Evolutionary conservation across 2,329 filamentous ascomycete genomes (phyloP).

Genomic region (Fusarium solani-melongenae): DNA sequence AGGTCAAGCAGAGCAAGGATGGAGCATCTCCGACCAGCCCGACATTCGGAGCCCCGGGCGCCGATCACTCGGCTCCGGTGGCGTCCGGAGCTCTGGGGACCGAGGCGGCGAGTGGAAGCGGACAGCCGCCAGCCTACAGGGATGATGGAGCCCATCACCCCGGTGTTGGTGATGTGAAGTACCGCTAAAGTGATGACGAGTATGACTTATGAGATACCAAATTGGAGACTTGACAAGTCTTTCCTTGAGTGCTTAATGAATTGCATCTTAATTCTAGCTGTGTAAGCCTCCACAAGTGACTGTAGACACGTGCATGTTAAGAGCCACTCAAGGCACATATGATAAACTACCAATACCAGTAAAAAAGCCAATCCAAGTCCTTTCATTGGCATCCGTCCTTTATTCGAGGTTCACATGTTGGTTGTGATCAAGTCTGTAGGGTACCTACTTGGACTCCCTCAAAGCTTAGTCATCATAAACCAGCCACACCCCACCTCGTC

Average conservation of each 20-base stretch:
- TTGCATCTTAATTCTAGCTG: neutral
- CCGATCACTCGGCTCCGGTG: conserved; percentile 17
- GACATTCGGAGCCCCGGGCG: conserved; percentile 16
- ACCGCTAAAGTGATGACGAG: conserved; percentile 19
- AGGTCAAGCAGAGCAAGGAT: conserved; percentile 32
- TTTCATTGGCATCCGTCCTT: neutral
- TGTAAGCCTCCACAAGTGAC: neutral
- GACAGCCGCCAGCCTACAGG: conserved; percentile 38
- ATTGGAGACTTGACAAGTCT: neutral
- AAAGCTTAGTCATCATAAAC: neutral
- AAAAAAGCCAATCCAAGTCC: neutral
- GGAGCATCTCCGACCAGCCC: conserved; percentile 9
- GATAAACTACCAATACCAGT: neutral
- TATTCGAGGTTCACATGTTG: neutral
- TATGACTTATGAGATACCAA: conserved; percentile 32
- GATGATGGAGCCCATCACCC: conserved; percentile 39
- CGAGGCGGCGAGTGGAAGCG: conserved; percentile 10
- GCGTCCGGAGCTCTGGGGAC: conserved; percentile 9
- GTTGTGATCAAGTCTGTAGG: neutral
- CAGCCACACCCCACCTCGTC: conserved; percentile 24
- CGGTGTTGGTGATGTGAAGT: conserved; percentile 41
- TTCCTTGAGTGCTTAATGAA: neutral
- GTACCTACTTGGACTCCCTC: neutral
- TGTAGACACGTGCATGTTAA: neutral
- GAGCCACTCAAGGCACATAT: neutral